Conservation (phyloP, 2,329 filamentous ascomycete genomes). For the Pseudogymnoascus sp. region DNA sequence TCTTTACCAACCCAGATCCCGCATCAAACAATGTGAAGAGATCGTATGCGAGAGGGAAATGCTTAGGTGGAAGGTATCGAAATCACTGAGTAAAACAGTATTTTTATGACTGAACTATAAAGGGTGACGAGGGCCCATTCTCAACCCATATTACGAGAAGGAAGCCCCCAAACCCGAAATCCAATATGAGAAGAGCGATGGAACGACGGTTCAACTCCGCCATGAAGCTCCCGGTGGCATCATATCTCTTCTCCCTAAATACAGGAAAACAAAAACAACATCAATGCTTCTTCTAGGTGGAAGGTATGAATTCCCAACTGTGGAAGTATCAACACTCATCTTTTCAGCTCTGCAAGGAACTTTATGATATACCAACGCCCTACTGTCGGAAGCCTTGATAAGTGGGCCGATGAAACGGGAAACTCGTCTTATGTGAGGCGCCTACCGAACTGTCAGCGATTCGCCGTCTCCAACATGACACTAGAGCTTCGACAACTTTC, state of each 20-base stretch:
- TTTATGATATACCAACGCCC: conserved; percentile 11
- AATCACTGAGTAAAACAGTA: too few species aligned
- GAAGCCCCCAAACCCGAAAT: too few species aligned
- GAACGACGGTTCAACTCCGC: too few species aligned
- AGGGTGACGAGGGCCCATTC: too few species aligned
- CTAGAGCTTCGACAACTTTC: conserved; percentile 25
- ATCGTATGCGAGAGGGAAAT: conserved; percentile 12
- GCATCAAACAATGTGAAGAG: conserved; percentile 15
- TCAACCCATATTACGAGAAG: too few species aligned
- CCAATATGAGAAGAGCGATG: too few species aligned
- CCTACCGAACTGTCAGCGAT: not conserved
- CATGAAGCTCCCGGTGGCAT: too few species aligned
- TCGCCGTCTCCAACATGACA: conserved; percentile 10
- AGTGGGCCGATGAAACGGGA: conserved; percentile 2
- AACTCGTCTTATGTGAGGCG: not conserved
- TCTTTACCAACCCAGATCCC: conserved; percentile 18
- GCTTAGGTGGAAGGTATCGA: conserved; percentile 12
- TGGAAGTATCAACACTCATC: not conserved
- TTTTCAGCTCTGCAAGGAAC: conserved; percentile 4
- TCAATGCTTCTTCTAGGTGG: too few species aligned
- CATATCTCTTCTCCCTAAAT: too few species aligned
- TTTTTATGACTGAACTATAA: too few species aligned
- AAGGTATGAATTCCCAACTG: conserved; percentile 3
- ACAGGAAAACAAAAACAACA: too few species aligned
- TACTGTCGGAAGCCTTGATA: not conserved